Evolutionary conservation across 208 protist species (phyloP), one percentile per base, ranked within the genome.

Genomic region (Leishmania arabica): DNA sequence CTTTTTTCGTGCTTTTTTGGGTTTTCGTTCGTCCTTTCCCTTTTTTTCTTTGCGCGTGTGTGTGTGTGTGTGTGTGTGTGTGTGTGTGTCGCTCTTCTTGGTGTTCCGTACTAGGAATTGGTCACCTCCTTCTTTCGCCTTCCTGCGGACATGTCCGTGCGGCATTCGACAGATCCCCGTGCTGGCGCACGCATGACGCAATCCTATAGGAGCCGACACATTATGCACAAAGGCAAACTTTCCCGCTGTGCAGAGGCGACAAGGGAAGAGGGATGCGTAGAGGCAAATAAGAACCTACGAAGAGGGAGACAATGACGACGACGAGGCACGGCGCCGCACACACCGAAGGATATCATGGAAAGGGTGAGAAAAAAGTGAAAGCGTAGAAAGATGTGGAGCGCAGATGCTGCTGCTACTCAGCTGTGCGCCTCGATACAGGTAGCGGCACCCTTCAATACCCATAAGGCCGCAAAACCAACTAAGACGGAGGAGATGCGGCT

Each of bases 341-440:
- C 51, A 54, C 51, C 51, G 5, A 78, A 70, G 31, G 37, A 19
- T 68, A 70, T 45, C 6, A 68, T 40, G 51, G 31, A 47, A n/a
- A 70, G 21, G 45, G 68, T 34, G 21, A 78, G n/a, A 45, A 49
- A 77, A 78, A 80, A 72, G 65, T 9, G n/a, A 60, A 74, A 54
- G 24, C 27, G 19, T 31, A 2, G 19, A 70, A 31, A 58, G 31
- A 49, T 65, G 34, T 65, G 47, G 56, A n/a, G 56, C 37, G 27
- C 34, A 66, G 5, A 17, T 37, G 31, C 37, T 51, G 62, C 34
- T 64, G 31, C 58, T 45, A 42, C 49, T 79, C 49, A 8, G 31
- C 58, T 11, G 53, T 58, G 40, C 51, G 69, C 56, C 66, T n/a
- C 64, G 7, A 70, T 42, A 45, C 2, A 47, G 34, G 42, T 49